phyloP scores from a whole-genome alignment of 2,329 filamentous ascomycete genomes.

The Venturia oleaginea region DNA sequence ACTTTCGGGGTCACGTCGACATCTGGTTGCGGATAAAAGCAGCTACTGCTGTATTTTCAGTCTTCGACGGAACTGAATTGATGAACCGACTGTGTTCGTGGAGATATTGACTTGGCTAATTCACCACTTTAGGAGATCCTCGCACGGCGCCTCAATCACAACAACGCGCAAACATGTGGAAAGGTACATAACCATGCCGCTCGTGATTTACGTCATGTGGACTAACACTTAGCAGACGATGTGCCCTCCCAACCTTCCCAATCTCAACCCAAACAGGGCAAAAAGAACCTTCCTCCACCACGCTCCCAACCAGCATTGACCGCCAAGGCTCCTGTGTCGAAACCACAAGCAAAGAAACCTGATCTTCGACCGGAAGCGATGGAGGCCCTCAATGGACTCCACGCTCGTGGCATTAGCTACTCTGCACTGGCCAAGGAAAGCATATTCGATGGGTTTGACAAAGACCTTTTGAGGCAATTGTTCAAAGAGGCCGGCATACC shows the following conservation, averaged over 20 bases:
- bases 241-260: constrained; percentile 2
- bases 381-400: neutral
- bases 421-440: neutral
- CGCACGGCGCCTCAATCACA: neutral
- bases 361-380: constrained; percentile 1
- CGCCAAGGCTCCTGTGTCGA: neutral
- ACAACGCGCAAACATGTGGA: constrained; percentile 2
- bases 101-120: neutral
- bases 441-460: constrained; percentile 7
- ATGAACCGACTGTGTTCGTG: neutral
- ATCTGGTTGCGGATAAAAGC: neutral
- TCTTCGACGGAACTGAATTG: neutral
- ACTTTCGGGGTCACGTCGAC: neutral
- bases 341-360: neutral
- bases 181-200: neutral
- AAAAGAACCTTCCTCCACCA: neutral
- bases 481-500: neutral
- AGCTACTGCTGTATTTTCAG: neutral
- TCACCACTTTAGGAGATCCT: neutral
- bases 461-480: constrained; percentile 3
- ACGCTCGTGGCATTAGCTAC: constrained; percentile 7
- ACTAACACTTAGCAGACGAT: neutral
- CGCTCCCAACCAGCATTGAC: neutral
- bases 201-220: neutral
- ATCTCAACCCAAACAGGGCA: neutral